These are phyloP conservation scores for Chalciporus piperatus DNA, from an alignment of 768 basidiomycete genomes.

Conservation along the genomic window DNA sequence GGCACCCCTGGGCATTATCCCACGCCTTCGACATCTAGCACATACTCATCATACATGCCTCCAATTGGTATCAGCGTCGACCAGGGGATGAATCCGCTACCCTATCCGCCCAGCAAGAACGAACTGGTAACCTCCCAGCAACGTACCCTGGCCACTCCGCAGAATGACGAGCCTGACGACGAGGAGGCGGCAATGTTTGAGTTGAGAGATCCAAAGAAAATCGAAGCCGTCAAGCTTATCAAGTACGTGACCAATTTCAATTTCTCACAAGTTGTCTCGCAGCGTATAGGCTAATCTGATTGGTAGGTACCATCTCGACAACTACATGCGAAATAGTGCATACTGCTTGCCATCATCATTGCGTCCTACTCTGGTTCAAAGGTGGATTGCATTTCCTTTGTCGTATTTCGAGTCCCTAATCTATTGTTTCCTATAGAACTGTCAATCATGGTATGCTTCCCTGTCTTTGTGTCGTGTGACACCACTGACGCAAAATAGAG, in stretches of 20 bases:
- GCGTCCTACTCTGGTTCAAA: constrained; percentile 85
- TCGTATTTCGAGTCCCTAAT: constrained; percentile 2
- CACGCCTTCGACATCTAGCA: constrained; percentile 33
- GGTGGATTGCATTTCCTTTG: constrained; percentile 37
- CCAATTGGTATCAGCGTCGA: constrained; percentile 60
- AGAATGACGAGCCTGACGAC: constrained; percentile 47
- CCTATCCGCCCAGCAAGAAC: constrained; percentile 42
- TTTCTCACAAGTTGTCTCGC: no score
- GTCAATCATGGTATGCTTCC: constrained; percentile 74
- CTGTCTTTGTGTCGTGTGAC: background rate
- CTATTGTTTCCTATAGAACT: constrained; percentile 45
- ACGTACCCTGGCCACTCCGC: constrained; percentile 23
- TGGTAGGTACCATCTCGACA: constrained; percentile 84
- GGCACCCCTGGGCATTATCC: constrained; percentile 43
- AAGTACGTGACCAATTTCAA: constrained; percentile 45
- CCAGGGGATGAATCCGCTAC: constrained; percentile 46
- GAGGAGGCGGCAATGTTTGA: constrained; percentile 43
- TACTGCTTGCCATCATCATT: constrained; percentile 89
- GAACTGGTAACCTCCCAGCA: constrained; percentile 21
- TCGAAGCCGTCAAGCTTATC: constrained; percentile 81
- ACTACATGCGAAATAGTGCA: constrained; percentile 78
- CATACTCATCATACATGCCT: constrained; percentile 48
- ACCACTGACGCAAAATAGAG: constrained; percentile 45
- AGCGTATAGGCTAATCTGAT: background rate
- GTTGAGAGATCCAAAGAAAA: constrained; percentile 59